Conservation (phyloP, 2,329 filamentous ascomycete species). For the Fusarium burgessii region DNA sequence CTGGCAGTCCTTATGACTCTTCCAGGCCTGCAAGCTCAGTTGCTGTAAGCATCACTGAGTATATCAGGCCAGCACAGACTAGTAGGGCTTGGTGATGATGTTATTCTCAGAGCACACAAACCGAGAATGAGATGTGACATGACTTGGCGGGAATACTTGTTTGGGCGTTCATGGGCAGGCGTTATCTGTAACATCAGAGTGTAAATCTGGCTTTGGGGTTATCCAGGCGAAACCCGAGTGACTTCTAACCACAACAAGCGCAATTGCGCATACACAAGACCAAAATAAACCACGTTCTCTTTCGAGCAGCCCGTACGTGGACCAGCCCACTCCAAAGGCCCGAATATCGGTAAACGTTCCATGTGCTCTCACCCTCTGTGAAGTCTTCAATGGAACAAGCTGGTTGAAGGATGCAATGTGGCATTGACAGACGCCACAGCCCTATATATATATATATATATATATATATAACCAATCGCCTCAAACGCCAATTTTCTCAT, state of each 20-base stretch:
- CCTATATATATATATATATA: slow-evolving; percentile 16
- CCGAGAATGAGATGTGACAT: not conserved
- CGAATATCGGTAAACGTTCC: not conserved
- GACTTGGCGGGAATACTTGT: not conserved
- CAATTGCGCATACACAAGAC: not conserved
- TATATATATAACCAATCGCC: slow-evolving; percentile 6
- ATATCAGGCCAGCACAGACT: slow-evolving; percentile 29
- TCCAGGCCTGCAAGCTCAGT: slow-evolving; percentile 28
- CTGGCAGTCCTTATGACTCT: slow-evolving; percentile 12
- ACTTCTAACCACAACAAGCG: not conserved
- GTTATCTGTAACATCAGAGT: slow-evolving; percentile 12
- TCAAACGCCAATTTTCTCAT: slow-evolving; percentile 31
- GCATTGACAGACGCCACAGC: slow-evolving; percentile 18
- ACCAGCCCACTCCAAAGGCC: not conserved
- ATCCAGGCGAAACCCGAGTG: not conserved
- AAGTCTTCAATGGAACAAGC: not conserved
- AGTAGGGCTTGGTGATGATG: slow-evolving; percentile 22
- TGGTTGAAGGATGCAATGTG: not conserved
- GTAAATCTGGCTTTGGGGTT: slow-evolving; percentile 1
- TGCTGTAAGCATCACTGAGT: slow-evolving; percentile 34
- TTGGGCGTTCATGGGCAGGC: slow-evolving; percentile 12
- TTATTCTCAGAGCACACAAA: not conserved
- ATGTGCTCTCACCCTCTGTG: not conserved
- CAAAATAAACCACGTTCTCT: slow-evolving; percentile 17
- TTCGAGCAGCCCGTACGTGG: not conserved